A percentile compares a stretch with the other conserved stretches of the same genome.
Evolutionary conservation across 225 moss, liverwort and hornwort species (phyloP).

Genomic region (Takakia lepidozioides): DNA sequence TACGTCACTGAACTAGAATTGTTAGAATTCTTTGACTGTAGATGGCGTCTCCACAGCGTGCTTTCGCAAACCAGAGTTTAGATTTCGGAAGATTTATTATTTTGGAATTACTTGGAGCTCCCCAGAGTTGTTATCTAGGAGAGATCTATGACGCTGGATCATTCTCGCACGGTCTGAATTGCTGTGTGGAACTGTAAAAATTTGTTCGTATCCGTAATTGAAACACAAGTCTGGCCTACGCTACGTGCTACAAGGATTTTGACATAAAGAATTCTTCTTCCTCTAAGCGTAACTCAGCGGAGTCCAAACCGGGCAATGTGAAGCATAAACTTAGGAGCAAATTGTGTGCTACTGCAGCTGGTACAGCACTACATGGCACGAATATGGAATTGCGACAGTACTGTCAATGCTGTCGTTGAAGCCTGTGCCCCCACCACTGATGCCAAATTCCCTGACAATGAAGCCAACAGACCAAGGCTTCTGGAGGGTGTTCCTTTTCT

Average conservation of each 20-base stretch:
- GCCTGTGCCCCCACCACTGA: slow-evolving; percentile 27
- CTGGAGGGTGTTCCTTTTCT: slow-evolving; percentile 74
- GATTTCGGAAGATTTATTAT: neutral
- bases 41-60: too few species aligned
- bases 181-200: too few species aligned
- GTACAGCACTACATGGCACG: slow-evolving; percentile 62
- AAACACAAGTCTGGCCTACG: too few species aligned
- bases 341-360: slow-evolving; percentile 23
- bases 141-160: too few species aligned
- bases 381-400: slow-evolving; percentile 39
- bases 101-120: neutral
- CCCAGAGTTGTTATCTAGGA: neutral
- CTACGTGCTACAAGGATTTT: too few species aligned
- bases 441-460: slow-evolving; percentile 16
- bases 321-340: too few species aligned
- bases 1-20: neutral
- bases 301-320: too few species aligned
- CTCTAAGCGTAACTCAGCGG: too few species aligned
- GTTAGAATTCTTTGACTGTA: neutral
- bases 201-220: too few species aligned
- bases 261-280: too few species aligned
- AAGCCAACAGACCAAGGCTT: slow-evolving; percentile 15
- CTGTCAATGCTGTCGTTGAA: slow-evolving; percentile 64
- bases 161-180: too few species aligned
- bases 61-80: neutral